Percentiles rank a stretch among this genome's conserved stretches.
Conservation (phyloP, 345 rosid genomes). For the Eucalyptus tenuipes region DNA sequence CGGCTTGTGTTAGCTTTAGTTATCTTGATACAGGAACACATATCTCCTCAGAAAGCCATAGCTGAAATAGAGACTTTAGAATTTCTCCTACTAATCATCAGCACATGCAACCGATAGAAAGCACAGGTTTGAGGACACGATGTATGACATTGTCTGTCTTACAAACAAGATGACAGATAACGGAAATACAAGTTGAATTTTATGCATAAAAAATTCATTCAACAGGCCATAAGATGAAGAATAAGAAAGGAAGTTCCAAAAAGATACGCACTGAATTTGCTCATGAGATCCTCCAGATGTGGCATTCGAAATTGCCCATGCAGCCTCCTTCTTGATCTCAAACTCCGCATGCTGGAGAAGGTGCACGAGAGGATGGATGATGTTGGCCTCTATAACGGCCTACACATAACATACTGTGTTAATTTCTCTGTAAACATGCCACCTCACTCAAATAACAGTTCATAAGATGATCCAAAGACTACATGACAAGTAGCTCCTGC, state of each 20-base stretch:
- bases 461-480: background rate
- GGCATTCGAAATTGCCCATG: constrained; percentile 87
- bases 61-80: background rate
- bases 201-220: background rate
- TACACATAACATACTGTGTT: background rate
- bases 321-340: constrained; percentile 84
- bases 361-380: constrained; percentile 61
- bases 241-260: background rate
- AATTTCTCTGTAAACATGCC: background rate
- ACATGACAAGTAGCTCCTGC: background rate
- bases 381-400: constrained; percentile 67
- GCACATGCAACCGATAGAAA: background rate
- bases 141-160: background rate
- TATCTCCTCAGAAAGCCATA: background rate
- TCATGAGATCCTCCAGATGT: constrained; percentile 84
- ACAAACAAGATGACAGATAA: background rate
- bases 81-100: background rate
- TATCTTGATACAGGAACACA: background rate
- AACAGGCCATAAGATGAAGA: background rate
- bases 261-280: constrained; percentile 53
- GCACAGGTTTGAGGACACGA: background rate
- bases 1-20: background rate
- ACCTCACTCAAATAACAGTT: background rate
- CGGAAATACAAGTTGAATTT: background rate
- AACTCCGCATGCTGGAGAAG: constrained; percentile 76